Evolutionary conservation across 1,284 basidiomycete genomes (phyloP), one percentile per base, ranked within the genome.

Genomic region (Austropuccinia psidii): DNA sequence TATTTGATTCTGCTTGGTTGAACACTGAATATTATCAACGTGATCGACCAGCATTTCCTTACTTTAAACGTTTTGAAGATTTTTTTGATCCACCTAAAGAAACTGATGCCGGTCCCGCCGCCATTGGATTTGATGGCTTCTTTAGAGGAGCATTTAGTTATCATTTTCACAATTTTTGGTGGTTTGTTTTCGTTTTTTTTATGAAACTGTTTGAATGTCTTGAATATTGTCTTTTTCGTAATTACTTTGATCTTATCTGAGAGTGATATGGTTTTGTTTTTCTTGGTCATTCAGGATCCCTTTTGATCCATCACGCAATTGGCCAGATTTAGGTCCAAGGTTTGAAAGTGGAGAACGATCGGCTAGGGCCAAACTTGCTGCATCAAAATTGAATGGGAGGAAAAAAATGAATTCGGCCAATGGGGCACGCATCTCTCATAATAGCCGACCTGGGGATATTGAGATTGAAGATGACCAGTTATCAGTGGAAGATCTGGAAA

Each of bases 1-100:
- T 93, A 73, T 92, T 93, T 75, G 90, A 93, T 81, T 87, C 90
- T 2, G 91, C 90, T 0, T 93, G 90, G 90, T 82, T 92, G 68
- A 90, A 89, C 77, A 89, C 88, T 57, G 90, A 93, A 80, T 84
- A 86, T 68, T 90, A 88, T 79, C 91, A 93, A 79, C 83, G 88
- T 50, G 88, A 90, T 75, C 84, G 90, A 66, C 91, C 91, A 4
- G 87, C 90, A 73, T 90, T 90, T 80, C 91, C 91, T 11, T 90
- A 88, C 80, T 90, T 93, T 79, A 87, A 86, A 41, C 86, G 75
- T 11, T 77, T 76, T 49, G 77, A 77, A 65, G 77, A 77, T 69
- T 73, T 60, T 33, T 93, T 93, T 80, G 87, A 90, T 64, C 89
- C 90, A 1, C 89, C 89, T 50, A 81, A 83, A 49, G 83, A 85